phyloP scores from a whole-genome alignment of 2,329 filamentous ascomycete genomes.

The Stachybotrys echinatus region DNA sequence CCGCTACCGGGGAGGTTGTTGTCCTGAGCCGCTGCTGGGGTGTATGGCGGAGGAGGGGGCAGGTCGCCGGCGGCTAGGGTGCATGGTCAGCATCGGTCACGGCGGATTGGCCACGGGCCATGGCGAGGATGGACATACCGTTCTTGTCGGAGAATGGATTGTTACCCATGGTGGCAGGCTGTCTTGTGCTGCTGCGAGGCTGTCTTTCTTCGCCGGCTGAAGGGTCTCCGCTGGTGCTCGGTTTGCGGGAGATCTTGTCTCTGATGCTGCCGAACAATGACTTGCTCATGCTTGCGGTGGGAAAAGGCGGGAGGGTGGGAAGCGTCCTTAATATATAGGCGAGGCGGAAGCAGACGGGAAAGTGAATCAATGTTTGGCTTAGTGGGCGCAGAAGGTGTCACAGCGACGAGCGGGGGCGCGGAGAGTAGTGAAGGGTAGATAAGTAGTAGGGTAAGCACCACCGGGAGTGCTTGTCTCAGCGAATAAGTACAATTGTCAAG shows the following conservation, averaged over 20 bases:
- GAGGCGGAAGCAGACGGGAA: too few relatives aligned
- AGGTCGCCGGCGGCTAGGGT: background rate
- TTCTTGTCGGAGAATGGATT: constrained; percentile 6
- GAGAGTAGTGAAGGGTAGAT: too few relatives aligned
- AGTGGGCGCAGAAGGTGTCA: too few relatives aligned
- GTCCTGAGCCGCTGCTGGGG: too few relatives aligned
- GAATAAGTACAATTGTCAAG: too few relatives aligned
- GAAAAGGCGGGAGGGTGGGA: background rate
- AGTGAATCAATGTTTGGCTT: too few relatives aligned
- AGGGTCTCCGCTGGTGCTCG: background rate
- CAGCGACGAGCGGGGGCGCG: too few relatives aligned
- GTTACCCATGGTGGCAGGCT: background rate
- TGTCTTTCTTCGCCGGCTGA: background rate
- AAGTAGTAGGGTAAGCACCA: too few relatives aligned
- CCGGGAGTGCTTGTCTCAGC: too few relatives aligned
- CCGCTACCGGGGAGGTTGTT: background rate
- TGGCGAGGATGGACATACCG: background rate
- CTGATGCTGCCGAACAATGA: constrained; percentile 25
- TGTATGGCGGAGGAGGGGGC: constrained; percentile 27
- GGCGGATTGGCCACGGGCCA: background rate
- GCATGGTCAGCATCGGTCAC: too few relatives aligned
- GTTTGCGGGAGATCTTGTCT: constrained; percentile 25
- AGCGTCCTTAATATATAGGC: background rate
- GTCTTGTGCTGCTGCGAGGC: constrained; percentile 3
- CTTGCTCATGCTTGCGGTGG: constrained; percentile 12